These are phyloP conservation scores for Cocos nucifera DNA, from an alignment of 176 grass and related monocot species.

Conservation along the genomic window DNA sequence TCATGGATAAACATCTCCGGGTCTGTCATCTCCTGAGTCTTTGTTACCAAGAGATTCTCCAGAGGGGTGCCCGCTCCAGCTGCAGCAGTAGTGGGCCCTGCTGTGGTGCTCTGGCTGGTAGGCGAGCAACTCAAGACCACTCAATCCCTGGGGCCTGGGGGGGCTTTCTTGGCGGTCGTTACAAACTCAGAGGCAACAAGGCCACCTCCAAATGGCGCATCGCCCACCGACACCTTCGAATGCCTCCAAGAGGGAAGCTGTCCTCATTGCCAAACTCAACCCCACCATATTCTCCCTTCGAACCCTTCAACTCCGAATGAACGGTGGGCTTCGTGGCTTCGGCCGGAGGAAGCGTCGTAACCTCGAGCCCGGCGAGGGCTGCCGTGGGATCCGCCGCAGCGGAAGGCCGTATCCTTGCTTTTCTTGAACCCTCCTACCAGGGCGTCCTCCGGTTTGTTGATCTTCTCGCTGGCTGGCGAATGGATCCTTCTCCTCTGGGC, in stretches of 20 bases:
- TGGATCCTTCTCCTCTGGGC: slow-evolving; percentile 64
- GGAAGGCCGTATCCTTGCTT: slow-evolving; percentile 59
- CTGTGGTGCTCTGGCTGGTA: slow-evolving; percentile 29
- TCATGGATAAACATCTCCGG: slow-evolving; percentile 77
- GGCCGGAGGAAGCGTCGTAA: slow-evolving; percentile 67
- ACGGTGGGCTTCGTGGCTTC: slow-evolving; percentile 90
- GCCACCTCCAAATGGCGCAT: slow-evolving; percentile 91
- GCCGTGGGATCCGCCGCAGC: slow-evolving; percentile 61
- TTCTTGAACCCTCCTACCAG: slow-evolving; percentile 91
- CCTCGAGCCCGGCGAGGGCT: slow-evolving; percentile 83
- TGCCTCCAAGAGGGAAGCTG: slow-evolving; percentile 69
- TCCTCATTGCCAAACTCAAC: slow-evolving; percentile 94
- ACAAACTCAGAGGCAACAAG: slow-evolving; percentile 94
- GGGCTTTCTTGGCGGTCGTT: slow-evolving; percentile 74
- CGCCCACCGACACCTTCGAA: slow-evolving; percentile 75
- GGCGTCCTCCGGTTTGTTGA: slow-evolving; percentile 86
- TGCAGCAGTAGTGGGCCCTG: slow-evolving; percentile 24
- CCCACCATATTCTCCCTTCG: slow-evolving; percentile 92
- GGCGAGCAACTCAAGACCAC: slow-evolving; percentile 75
- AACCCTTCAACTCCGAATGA: slow-evolving; percentile 86
- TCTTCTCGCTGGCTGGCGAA: slow-evolving; percentile 79
- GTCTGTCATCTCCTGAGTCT: slow-evolving; percentile 61
- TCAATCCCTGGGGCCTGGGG: slow-evolving; percentile 52
- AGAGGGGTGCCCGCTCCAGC: slow-evolving; percentile 32
- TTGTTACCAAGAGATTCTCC: slow-evolving; percentile 64